Conservation (phyloP, 139 green algal species). For the Chlorella sp. region DNA sequence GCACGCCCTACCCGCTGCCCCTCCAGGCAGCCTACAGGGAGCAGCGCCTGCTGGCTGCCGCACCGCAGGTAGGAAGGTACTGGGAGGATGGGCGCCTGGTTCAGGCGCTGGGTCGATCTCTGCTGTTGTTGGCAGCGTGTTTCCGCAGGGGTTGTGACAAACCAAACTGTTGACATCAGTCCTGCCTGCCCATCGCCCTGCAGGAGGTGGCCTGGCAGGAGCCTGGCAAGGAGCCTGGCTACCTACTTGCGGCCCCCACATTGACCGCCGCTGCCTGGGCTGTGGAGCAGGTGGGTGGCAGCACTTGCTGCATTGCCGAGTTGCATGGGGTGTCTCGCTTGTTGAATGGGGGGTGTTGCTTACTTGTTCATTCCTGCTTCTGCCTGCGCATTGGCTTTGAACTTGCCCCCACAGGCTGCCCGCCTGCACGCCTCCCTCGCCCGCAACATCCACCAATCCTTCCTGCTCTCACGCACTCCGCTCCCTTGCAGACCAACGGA, state of each 20-base stretch:
- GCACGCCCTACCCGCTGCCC: conserved; percentile 53
- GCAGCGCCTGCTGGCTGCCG: conserved; percentile 21
- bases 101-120: too few species aligned
- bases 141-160: too few species aligned
- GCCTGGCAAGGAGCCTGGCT: conserved; percentile 43
- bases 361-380: too few species aligned
- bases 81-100: not conserved
- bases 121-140: too few species aligned
- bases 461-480: too few species aligned
- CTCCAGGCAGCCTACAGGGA: conserved; percentile 57
- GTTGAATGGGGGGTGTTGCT: too few species aligned
- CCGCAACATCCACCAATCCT: too few species aligned
- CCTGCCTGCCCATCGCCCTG: not conserved
- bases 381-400: too few species aligned
- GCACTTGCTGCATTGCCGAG: too few species aligned
- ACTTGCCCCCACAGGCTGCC: too few species aligned
- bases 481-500: not conserved
- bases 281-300: conserved; percentile 12
- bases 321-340: too few species aligned
- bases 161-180: not conserved
- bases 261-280: conserved; percentile 66
- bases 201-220: conserved; percentile 32
- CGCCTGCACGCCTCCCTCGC: too few species aligned
- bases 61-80: not conserved
- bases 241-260: conserved; percentile 55